These are phyloP conservation scores for Hibiscus tridactylites DNA, from an alignment of 345 rosid genomes.

Conservation along the genomic window DNA sequence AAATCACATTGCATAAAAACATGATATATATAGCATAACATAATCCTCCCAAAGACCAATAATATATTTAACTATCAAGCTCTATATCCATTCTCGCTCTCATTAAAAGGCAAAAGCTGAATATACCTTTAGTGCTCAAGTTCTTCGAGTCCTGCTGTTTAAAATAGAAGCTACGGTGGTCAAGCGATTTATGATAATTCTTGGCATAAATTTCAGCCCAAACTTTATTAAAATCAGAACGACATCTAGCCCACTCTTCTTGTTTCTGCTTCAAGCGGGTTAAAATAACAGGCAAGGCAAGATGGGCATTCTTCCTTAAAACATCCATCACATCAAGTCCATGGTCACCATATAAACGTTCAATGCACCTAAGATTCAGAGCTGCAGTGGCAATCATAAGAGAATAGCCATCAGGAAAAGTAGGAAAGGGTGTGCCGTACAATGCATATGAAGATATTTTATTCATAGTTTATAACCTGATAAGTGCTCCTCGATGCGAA, in stretches of 20 bases:
- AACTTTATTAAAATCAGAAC: constrained; percentile 88
- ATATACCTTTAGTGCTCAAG: constrained; percentile 80
- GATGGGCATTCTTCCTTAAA: constrained; percentile 70
- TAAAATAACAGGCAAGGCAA: constrained; percentile 84
- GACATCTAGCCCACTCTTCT: constrained; percentile 95
- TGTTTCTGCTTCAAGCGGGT: constrained; percentile 96
- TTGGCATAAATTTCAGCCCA: constrained; percentile 95
- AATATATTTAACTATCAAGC: constrained; percentile 4
- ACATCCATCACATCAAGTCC: constrained; percentile 96
- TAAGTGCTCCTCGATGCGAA: constrained; percentile 68
- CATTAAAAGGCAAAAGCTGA: not conserved
- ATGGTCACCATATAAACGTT: constrained; percentile 91
- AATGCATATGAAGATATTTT: constrained; percentile 2
- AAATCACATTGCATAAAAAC: not conserved
- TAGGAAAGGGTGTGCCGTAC: not conserved
- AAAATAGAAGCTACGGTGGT: constrained; percentile 96
- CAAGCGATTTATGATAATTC: constrained; percentile 93
- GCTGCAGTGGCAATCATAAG: constrained; percentile 36
- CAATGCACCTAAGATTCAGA: constrained; percentile 86
- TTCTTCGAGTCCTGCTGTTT: constrained; percentile 95
- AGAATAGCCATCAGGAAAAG: constrained; percentile 11
- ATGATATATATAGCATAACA: not conserved
- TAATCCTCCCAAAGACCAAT: not conserved
- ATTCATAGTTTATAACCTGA: constrained; percentile 46
- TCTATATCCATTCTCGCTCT: not conserved